phyloP scores from a whole-genome alignment of 257 asterid genomes.

The Fraxinus anomala region DNA sequence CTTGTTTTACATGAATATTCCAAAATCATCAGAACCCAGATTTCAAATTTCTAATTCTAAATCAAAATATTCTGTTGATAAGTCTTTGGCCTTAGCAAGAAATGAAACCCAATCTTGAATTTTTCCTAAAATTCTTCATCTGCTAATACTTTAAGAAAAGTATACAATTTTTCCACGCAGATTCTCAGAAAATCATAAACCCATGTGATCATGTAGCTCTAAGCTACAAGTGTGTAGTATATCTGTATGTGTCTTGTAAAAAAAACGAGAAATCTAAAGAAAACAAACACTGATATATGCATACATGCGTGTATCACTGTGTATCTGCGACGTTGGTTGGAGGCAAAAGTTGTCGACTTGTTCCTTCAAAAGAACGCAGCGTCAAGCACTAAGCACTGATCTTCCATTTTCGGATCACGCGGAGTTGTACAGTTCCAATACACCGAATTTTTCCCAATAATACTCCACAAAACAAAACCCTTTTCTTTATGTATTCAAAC shows the following conservation, averaged over 20 bases:
- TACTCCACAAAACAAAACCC: constrained; percentile 7
- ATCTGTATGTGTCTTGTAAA: constrained; percentile 17
- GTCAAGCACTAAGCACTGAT: constrained; percentile 72
- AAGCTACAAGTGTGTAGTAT: constrained; percentile 1
- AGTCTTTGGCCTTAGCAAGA: neutral
- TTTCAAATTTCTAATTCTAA: neutral
- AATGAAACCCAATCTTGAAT: constrained; percentile 5
- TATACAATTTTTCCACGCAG: constrained; percentile 24
- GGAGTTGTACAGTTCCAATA: neutral
- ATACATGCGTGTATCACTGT: neutral
- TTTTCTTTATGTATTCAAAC: constrained; percentile 12
- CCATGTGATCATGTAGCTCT: constrained; percentile 21
- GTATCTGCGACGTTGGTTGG: constrained; percentile 36
- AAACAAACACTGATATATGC: constrained; percentile 32
- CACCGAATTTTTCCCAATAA: constrained; percentile 27
- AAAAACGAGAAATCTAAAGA: constrained; percentile 33
- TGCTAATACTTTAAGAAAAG: constrained; percentile 15
- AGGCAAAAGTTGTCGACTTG: constrained; percentile 43
- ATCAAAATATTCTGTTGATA: neutral
- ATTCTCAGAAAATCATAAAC: constrained; percentile 25
- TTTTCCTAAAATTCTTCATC: constrained; percentile 4
- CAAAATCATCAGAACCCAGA: neutral
- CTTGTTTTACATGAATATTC: constrained; percentile 5
- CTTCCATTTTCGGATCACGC: constrained; percentile 51
- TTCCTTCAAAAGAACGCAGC: constrained; percentile 64